These are phyloP conservation scores for Sporothrix sp. DNA, from an alignment of 2,329 filamentous ascomycete genomes.

Conservation along the genomic window DNA sequence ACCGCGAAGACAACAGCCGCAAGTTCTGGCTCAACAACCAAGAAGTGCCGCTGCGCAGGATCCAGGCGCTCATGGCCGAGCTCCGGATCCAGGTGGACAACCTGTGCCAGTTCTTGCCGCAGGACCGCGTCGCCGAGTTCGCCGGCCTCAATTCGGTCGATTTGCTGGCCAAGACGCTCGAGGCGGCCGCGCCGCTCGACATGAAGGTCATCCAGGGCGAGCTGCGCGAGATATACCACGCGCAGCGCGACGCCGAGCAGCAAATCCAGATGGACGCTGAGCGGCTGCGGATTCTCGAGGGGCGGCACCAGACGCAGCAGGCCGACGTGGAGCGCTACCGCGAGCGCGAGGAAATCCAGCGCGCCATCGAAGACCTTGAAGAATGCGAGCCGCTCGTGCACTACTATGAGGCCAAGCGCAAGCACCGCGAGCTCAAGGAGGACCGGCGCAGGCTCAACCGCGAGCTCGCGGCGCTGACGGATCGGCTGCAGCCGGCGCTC, in stretches of 20 bases:
- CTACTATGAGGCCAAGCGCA: constrained; percentile 47
- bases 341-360: constrained; percentile 60
- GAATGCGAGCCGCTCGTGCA: constrained; percentile 55
- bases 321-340: constrained; percentile 75
- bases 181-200: constrained; percentile 72
- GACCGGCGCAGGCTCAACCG: constrained; percentile 43
- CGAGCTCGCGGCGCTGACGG: constrained; percentile 51
- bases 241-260: constrained; percentile 55
- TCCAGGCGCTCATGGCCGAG: constrained; percentile 56
- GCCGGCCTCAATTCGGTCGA: constrained; percentile 73
- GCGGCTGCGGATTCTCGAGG: constrained; percentile 56
- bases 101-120: constrained; percentile 90
- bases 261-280: constrained; percentile 51
- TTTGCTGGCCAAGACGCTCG: constrained; percentile 73
- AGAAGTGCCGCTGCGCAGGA: constrained; percentile 48
- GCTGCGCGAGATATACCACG: constrained; percentile 59
- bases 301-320: constrained; percentile 62
- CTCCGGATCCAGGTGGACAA: constrained; percentile 96
- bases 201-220: constrained; percentile 71
- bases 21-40: constrained; percentile 69
- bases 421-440: constrained; percentile 43
- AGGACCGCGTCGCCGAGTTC: constrained; percentile 93
- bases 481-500: constrained; percentile 54
- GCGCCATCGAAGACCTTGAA: constrained; percentile 55
- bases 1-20: constrained; percentile 69